Conservation (phyloP, 352 stramenopile genomes). For the Globisporangium abappressorium region DNA sequence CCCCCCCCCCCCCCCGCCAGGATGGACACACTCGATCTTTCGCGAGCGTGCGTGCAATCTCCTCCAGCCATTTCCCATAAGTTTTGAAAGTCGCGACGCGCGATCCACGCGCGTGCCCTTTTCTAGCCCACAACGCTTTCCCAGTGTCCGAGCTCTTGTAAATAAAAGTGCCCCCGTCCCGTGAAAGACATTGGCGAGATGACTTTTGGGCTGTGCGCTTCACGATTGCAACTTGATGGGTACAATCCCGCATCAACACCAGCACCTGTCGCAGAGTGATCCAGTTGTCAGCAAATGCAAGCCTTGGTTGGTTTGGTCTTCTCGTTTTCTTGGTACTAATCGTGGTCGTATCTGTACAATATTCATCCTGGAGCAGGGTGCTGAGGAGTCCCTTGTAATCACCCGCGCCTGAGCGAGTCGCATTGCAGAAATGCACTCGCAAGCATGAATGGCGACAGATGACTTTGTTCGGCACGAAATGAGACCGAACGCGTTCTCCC, state of each 20-base stretch:
- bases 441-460: no score
- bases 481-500: no score
- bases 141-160: background rate
- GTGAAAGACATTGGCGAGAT: background rate
- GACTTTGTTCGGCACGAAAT: no score
- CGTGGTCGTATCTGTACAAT: background rate
- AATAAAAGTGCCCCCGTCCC: background rate
- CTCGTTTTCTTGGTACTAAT: background rate
- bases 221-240: background rate
- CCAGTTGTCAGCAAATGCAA: background rate
- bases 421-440: no score
- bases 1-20: background rate
- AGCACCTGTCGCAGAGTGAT: background rate
- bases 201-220: background rate
- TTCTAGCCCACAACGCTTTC: background rate
- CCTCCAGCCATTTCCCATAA: conserved; percentile 2
- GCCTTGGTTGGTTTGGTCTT: background rate
- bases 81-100: background rate
- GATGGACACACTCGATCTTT: conserved; percentile 6
- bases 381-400: no score
- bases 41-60: background rate
- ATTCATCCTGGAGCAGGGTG: no score
- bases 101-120: background rate
- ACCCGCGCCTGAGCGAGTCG: no score
- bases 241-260: background rate